phyloP scores from a whole-genome alignment of 2,329 filamentous ascomycete species.

The Gliomastix tumulicola region DNA sequence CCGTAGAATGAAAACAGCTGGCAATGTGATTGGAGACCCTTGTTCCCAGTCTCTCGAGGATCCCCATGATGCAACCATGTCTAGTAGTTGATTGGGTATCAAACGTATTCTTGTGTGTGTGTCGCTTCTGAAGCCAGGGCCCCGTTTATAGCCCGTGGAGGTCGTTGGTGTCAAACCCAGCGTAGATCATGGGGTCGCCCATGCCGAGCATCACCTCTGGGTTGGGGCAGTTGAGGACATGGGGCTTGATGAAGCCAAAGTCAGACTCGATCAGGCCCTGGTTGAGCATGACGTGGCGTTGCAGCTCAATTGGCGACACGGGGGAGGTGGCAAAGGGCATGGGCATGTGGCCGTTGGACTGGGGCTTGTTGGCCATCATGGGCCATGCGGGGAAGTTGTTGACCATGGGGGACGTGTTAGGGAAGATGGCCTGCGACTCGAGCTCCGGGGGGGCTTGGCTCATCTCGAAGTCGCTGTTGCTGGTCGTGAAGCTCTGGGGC shows the following conservation, averaged over 20 bases:
- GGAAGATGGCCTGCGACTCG: constrained; percentile 23
- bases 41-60: no score
- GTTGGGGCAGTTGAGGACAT: constrained; percentile 43
- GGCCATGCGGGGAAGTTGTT: constrained; percentile 22
- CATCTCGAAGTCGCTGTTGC: constrained; percentile 27
- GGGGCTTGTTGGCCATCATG: constrained; percentile 13
- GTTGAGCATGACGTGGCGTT: constrained; percentile 6
- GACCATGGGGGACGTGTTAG: constrained; percentile 24
- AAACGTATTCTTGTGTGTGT: no score
- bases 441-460: constrained; percentile 22
- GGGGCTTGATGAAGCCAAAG: constrained; percentile 48
- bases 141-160: constrained; percentile 28
- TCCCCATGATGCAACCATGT: no score
- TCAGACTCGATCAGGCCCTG: constrained; percentile 44
- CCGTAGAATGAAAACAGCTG: no score
- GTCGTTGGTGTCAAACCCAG: constrained; percentile 42
- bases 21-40: no score
- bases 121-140: no score
- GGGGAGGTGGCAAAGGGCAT: constrained; percentile 23
- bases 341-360: constrained; percentile 10
- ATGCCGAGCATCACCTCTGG: constrained; percentile 51
- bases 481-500: constrained; percentile 39
- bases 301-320: no score
- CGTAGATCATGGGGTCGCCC: constrained; percentile 52
- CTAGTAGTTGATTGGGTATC: no score